Conservation (phyloP, 2,329 filamentous ascomycete species). For the Corynespora cassiicola region DNA sequence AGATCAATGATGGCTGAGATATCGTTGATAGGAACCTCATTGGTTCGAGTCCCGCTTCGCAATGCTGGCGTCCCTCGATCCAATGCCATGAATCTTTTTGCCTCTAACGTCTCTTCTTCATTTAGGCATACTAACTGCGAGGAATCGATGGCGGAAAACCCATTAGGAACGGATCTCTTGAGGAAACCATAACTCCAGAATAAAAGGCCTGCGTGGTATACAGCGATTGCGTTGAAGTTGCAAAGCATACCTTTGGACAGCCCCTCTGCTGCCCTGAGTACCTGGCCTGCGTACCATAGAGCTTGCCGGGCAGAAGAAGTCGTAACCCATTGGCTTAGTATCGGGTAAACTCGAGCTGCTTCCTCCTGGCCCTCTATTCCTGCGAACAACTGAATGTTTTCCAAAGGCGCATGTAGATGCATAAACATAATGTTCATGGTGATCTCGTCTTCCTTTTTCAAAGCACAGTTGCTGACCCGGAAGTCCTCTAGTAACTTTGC, state of each 20-base stretch:
- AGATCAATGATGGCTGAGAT: constrained; percentile 66
- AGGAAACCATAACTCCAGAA: constrained; percentile 73
- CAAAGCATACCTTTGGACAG: constrained; percentile 63
- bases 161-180: constrained; percentile 35
- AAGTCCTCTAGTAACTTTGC: constrained; percentile 63
- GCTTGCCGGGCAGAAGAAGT: constrained; percentile 64
- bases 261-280: constrained; percentile 65
- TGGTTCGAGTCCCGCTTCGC: constrained; percentile 31
- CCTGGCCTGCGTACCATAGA: constrained; percentile 72
- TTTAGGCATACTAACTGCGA: constrained; percentile 56
- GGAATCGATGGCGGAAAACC: constrained; percentile 36
- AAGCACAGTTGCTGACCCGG: constrained; percentile 52
- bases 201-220: constrained; percentile 72
- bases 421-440: constrained; percentile 63
- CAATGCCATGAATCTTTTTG: constrained; percentile 64
- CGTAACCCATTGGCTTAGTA: constrained; percentile 65
- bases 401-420: constrained; percentile 69
- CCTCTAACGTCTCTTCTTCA: constrained; percentile 58
- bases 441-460: constrained; percentile 36
- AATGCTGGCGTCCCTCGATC: constrained; percentile 63
- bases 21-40: constrained; percentile 55
- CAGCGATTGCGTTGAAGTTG: constrained; percentile 71
- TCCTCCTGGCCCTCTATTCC: constrained; percentile 73
- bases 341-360: constrained; percentile 64
- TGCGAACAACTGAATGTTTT: constrained; percentile 71